A percentile compares a stretch with the other conserved stretches of the same genome.
phyloP scores from a whole-genome alignment of 192 early-diverging fungal species.

The Dissophora globulifera region DNA sequence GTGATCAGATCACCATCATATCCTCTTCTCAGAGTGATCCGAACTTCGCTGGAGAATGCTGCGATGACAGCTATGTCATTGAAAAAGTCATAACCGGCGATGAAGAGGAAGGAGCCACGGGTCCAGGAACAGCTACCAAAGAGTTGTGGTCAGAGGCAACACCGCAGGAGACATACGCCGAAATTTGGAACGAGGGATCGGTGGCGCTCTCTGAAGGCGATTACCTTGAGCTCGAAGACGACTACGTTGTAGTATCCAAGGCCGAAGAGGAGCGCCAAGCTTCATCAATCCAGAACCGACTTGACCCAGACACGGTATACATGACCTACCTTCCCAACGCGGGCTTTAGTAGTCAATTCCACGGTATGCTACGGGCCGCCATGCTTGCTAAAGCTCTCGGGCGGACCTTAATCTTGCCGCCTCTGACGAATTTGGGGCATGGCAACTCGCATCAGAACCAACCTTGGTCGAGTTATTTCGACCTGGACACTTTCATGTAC shows the following conservation, averaged over 20 bases:
- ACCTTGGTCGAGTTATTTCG: constrained; percentile 42
- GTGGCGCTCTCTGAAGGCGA: constrained; percentile 29
- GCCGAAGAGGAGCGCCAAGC: neutral
- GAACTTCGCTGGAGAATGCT: neutral
- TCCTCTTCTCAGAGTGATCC: neutral
- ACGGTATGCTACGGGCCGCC: constrained; percentile 37
- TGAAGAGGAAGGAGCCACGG: neutral
- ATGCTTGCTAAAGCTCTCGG: constrained; percentile 31
- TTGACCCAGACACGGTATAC: constrained; percentile 17
- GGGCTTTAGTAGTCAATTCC: constrained; percentile 31
- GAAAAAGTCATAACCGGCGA: neutral
- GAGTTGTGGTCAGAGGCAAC: neutral
- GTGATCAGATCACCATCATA: neutral
- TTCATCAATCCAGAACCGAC: neutral
- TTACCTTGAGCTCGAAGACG: constrained; percentile 33
- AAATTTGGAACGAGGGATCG: constrained; percentile 18
- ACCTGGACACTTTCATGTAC: constrained; percentile 35
- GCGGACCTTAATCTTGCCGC: constrained; percentile 40
- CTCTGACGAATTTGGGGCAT: constrained; percentile 12
- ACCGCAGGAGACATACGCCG: constrained; percentile 14
- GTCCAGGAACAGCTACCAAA: neutral
- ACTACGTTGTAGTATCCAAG: neutral
- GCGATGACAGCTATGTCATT: neutral
- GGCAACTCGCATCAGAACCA: constrained; percentile 16
- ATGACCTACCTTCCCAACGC: constrained; percentile 36